Percentiles rank a stretch among this genome's conserved stretches.
These are phyloP conservation scores for Citrus reticulata DNA, from an alignment of 345 rosid species.

Conservation along the genomic window DNA sequence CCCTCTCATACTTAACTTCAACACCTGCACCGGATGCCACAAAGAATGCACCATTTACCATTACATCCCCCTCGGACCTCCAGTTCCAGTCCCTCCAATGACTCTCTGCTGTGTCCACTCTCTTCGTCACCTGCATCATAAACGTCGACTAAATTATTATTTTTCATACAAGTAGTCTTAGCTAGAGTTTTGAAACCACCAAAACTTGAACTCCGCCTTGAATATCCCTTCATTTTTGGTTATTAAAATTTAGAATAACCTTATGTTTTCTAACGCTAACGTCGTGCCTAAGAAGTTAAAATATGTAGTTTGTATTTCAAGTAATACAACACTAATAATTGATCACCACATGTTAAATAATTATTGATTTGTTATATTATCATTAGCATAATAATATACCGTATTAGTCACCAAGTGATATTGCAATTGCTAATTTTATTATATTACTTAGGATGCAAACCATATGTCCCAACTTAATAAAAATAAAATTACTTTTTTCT, in stretches of 20 bases:
- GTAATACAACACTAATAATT: too few relatives aligned
- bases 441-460: too few relatives aligned
- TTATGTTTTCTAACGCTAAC: too few relatives aligned
- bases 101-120: constrained; percentile 71
- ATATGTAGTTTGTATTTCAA: too few relatives aligned
- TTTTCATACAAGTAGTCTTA: background rate
- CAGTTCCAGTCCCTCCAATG: constrained; percentile 91
- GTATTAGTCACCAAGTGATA: too few relatives aligned
- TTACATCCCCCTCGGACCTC: constrained; percentile 86
- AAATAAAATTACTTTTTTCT: too few relatives aligned
- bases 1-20: constrained; percentile 80
- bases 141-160: background rate
- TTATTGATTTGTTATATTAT: too few relatives aligned
- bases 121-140: constrained; percentile 69
- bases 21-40: constrained; percentile 74
- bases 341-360: too few relatives aligned
- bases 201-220: constrained; percentile 6
- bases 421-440: too few relatives aligned
- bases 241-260: background rate
- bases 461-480: too few relatives aligned
- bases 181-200: background rate
- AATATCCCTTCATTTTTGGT: constrained; percentile 19
- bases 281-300: too few relatives aligned
- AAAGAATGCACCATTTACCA: constrained; percentile 94
- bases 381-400: too few relatives aligned